phyloP scores from a whole-genome alignment of 495 filamentous ascomycete genomes.

The Staphylotrichum tortipilum region DNA sequence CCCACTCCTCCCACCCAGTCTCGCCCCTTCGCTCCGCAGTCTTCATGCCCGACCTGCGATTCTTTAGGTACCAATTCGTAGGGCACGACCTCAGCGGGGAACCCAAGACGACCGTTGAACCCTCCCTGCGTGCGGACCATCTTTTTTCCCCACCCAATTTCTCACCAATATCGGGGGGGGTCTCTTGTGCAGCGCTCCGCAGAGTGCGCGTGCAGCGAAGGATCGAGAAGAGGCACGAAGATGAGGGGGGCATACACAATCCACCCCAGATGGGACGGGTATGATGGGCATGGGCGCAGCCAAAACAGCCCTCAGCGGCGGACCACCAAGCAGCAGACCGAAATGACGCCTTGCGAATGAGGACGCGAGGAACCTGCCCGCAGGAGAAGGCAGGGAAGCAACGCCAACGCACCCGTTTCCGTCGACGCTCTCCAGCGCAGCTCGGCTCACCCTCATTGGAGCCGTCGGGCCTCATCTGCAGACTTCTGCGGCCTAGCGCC shows the following conservation, averaged over 20 bases:
- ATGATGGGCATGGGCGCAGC: too few species aligned
- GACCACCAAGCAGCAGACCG: background rate
- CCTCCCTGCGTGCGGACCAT: too few species aligned
- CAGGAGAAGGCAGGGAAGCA: too few species aligned
- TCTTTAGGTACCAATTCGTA: constrained; percentile 27
- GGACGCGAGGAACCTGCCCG: too few species aligned
- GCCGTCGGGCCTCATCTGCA: constrained; percentile 19
- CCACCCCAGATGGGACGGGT: too few species aligned
- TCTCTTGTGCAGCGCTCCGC: too few species aligned
- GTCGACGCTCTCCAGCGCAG: too few species aligned
- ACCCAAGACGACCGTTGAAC: too few species aligned
- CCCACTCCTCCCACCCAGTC: too few species aligned
- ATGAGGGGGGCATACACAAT: too few species aligned
- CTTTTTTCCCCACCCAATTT: too few species aligned
- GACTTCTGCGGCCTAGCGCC: constrained; percentile 19
- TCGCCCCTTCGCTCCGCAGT: constrained; percentile 7
- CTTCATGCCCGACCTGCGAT: constrained; percentile 30
- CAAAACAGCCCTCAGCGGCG: too few species aligned
- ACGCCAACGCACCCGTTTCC: constrained; percentile 23
- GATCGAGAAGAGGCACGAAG: constrained; percentile 8
- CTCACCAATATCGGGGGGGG: background rate
- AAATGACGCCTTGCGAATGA: constrained; percentile 6
- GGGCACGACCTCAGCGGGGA: constrained; percentile 1
- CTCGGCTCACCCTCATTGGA: constrained; percentile 24
- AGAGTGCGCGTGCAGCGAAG: constrained; percentile 7